phyloP scores from a whole-genome alignment of 345 rosid genomes.

The Eucalyptus polybractea region DNA sequence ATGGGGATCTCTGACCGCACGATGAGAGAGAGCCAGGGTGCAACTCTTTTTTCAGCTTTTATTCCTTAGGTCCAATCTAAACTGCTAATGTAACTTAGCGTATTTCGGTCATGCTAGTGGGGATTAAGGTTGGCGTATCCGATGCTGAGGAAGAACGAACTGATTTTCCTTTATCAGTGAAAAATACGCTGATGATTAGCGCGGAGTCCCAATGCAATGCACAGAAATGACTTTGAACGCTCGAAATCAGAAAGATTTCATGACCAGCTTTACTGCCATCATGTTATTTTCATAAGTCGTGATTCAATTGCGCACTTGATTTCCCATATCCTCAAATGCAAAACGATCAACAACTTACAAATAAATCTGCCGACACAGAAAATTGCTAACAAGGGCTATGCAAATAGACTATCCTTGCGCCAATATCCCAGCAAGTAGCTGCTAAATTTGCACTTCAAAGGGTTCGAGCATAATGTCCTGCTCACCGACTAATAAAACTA shows the following conservation, averaged over 20 bases:
- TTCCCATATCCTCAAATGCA: not conserved
- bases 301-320: not conserved
- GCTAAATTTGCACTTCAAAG: not conserved
- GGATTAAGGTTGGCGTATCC: not conserved
- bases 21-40: not conserved
- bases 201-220: not conserved
- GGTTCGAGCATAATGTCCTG: not conserved
- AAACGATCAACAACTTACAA: not conserved
- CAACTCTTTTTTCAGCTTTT: not conserved
- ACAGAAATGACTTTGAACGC: not conserved
- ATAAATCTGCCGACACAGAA: not conserved
- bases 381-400: not conserved
- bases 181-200: not conserved
- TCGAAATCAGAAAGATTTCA: not conserved
- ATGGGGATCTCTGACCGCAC: not conserved
- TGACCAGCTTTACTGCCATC: not conserved
- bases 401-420: not conserved
- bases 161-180: not conserved
- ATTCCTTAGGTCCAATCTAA: not conserved
- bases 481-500: not conserved
- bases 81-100: not conserved
- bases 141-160: not conserved
- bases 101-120: not conserved
- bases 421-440: not conserved
- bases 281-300: not conserved